phyloP scores from a whole-genome alignment of 331 rosid genomes.

The Quercus tomentella region DNA sequence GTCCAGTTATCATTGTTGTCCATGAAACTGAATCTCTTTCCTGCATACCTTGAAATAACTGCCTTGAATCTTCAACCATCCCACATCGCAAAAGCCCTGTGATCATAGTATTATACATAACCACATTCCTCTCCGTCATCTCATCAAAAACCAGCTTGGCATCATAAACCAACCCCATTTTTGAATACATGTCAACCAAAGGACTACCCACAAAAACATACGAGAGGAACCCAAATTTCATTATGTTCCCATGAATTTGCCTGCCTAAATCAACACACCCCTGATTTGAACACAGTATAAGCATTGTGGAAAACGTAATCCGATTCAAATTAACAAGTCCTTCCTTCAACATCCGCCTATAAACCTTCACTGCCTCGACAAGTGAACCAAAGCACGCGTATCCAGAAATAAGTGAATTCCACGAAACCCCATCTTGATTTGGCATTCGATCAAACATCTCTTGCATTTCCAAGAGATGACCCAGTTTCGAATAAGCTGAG shows the following conservation, averaged over 20 bases:
- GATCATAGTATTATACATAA: slow-evolving; percentile 64
- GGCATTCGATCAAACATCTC: slow-evolving; percentile 53
- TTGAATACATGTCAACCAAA: slow-evolving; percentile 71
- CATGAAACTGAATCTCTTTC: slow-evolving; percentile 71
- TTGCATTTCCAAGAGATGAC: slow-evolving; percentile 44
- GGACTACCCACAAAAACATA: slow-evolving; percentile 75
- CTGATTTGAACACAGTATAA: slow-evolving; percentile 51
- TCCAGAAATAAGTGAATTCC: slow-evolving; percentile 65
- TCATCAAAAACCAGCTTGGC: slow-evolving; percentile 56
- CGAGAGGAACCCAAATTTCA: slow-evolving; percentile 58
- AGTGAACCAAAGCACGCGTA: slow-evolving; percentile 34
- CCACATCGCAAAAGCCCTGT: slow-evolving; percentile 58
- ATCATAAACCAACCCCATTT: slow-evolving; percentile 41
- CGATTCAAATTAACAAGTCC: slow-evolving; percentile 39
- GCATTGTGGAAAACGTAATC: slow-evolving; percentile 65
- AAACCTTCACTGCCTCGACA: slow-evolving; percentile 29
- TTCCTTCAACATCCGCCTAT: slow-evolving; percentile 16
- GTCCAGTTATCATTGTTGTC: slow-evolving; percentile 76
- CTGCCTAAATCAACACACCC: slow-evolving; percentile 48
- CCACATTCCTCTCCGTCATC: slow-evolving; percentile 55
- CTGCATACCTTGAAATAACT: slow-evolving; percentile 45
- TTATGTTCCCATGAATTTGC: slow-evolving; percentile 69
- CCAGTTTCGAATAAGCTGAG: slow-evolving; percentile 48
- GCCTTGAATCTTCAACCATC: slow-evolving; percentile 44
- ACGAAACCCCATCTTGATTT: slow-evolving; percentile 45